These are phyloP conservation scores for Amorphotheca resinae DNA, from an alignment of 495 filamentous ascomycete species.

Conservation along the genomic window DNA sequence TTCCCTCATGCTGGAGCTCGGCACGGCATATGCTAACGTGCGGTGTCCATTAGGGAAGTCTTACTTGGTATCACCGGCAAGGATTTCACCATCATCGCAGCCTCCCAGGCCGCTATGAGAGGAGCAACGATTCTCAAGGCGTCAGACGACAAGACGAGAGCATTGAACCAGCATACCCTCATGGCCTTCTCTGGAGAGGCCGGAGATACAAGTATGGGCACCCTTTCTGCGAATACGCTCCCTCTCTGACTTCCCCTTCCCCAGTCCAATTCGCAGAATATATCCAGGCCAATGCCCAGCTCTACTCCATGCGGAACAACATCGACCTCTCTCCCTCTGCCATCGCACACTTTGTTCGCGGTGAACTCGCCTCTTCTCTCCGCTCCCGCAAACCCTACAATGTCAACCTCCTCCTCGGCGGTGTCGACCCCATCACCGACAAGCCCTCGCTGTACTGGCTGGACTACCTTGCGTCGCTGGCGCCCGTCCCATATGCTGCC, in stretches of 20 bases:
- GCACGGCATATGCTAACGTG: constrained; percentile 1
- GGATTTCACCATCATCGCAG: constrained; percentile 95
- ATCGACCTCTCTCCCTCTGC: constrained; percentile 80
- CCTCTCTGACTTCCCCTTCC: background rate
- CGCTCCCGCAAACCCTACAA: constrained; percentile 87
- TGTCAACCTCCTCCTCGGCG: constrained; percentile 89
- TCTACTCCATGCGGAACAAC: constrained; percentile 97
- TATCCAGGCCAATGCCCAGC: constrained; percentile 94
- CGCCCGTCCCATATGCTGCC: constrained; percentile 83
- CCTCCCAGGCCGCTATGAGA: constrained; percentile 95
- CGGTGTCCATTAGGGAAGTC: constrained; percentile 64
- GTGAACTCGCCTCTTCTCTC: constrained; percentile 79
- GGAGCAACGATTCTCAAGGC: constrained; percentile 94
- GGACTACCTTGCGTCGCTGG: constrained; percentile 86
- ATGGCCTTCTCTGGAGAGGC: constrained; percentile 97
- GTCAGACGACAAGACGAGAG: constrained; percentile 88
- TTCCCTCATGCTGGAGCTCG: background rate
- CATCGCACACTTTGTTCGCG: constrained; percentile 81
- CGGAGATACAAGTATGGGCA: constrained; percentile 72
- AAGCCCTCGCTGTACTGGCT: constrained; percentile 91
- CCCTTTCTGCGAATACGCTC: background rate
- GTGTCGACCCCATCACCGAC: constrained; percentile 75
- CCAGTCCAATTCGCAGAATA: constrained; percentile 98
- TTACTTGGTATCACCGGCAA: constrained; percentile 95
- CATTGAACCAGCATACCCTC: constrained; percentile 80